Percentiles rank a stretch among this genome's conserved stretches.
phyloP scores from a whole-genome alignment of 768 basidiomycete genomes.

The Fistulinella prunicolor region DNA sequence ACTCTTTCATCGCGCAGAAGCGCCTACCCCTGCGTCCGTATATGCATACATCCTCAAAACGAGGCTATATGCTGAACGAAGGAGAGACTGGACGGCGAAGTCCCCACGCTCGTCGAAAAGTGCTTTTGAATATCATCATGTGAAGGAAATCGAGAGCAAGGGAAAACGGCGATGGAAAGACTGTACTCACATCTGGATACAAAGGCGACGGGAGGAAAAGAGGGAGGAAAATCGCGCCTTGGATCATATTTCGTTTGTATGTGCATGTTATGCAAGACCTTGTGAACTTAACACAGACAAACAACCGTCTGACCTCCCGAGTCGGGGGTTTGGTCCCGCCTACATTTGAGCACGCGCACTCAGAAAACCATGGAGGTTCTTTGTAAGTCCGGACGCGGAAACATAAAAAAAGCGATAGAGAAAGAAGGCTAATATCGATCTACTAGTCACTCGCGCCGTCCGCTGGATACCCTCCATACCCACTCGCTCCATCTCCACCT shows the following conservation, averaged over 20 bases:
- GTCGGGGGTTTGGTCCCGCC: too few species aligned
- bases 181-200: constrained; percentile 16
- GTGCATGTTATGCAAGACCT: constrained; percentile 22
- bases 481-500: constrained; percentile 9
- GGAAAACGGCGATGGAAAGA: background rate
- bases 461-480: constrained; percentile 2
- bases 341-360: too few species aligned
- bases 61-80: constrained; percentile 34
- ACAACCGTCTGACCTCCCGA: constrained; percentile 23
- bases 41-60: constrained; percentile 34
- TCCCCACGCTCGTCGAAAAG: constrained; percentile 33
- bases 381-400: too few species aligned
- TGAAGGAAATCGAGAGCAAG: background rate
- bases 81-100: constrained; percentile 32
- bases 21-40: constrained; percentile 35
- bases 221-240: background rate
- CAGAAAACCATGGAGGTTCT: constrained; percentile 7
- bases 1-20: constrained; percentile 32
- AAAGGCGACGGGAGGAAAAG: background rate
- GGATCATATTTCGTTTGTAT: constrained; percentile 11
- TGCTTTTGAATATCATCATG: constrained; percentile 30
- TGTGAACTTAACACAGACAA: constrained; percentile 24
- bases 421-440: too few species aligned
- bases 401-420: too few species aligned
- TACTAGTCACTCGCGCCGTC: constrained; percentile 5